Evolutionary conservation across 163 green algal genomes (phyloP), one percentile per base, ranked within the genome.

Genomic region (Prototheca cutis): DNA sequence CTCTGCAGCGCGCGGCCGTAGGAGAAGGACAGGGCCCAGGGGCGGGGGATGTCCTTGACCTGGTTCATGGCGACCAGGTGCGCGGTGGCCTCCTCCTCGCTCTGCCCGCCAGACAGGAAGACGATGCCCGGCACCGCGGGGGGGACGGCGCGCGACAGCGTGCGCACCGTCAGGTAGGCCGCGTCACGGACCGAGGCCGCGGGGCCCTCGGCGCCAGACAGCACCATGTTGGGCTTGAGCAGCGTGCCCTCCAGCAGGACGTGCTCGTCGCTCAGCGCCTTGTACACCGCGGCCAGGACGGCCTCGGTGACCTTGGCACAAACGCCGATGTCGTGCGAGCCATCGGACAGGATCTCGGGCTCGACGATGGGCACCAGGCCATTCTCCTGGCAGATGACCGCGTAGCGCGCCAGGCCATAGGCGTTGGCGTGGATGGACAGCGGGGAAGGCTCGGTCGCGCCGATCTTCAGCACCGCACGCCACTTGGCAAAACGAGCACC

Each of bases 31-130:
- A 98, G 88, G 64, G 93, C 80, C 91, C 91, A 98, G 15, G 91
- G 91, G 82, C 95, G 96, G 72, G 61, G 55, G 17, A 68, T 48
- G 60, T 48, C 52, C n/a, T 65, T 25, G 18, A 64, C 23, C 56
- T 72, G 58, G 85, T 98, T 97, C 91, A 98, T 98, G 69, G 90
- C 90, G 70, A 94, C 91, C 62, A 98, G 81, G 86, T 98, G 95
- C 39, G 94, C 80, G 55, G 90, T 95, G 21, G 90, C 84, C 85
- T 96, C 87, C 61, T 96, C 79, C 83, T 98, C 90, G 29, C 87
- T 96, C 82, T 97, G 90, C 62, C 90, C 90, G 53, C 90, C 90
- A 19, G 87, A 96, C 65, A 97, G 81, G 87, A 98, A 90, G 52
- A 83, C 59, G 66, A 90, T 73, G 42, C 77, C 82, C 29, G 83